Evolutionary conservation across 495 filamentous ascomycete genomes (phyloP).

Genomic region (Xylaria flabelliformis): DNA sequence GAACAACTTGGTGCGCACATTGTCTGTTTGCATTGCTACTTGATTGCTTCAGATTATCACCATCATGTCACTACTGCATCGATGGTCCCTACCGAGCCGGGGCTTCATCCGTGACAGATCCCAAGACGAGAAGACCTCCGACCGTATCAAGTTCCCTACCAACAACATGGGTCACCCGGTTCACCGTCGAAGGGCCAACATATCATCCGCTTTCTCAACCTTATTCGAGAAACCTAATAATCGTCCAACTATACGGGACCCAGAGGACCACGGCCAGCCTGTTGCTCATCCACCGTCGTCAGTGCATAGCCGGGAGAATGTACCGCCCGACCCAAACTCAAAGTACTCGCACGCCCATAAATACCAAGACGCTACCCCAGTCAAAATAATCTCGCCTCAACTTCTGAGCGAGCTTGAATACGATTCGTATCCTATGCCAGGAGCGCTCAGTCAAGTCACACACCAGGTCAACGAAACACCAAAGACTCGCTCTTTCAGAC

Average conservation of each 20-base stretch:
- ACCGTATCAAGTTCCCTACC: conserved; percentile 28
- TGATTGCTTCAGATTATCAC: background rate
- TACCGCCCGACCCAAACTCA: background rate
- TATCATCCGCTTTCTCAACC: conserved; percentile 35
- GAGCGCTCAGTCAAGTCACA: background rate
- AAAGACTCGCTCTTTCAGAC: conserved; percentile 5
- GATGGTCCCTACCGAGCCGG: conserved; percentile 40
- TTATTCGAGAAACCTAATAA: conserved; percentile 38
- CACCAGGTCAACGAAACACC: background rate
- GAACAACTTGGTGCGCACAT: conserved; percentile 2
- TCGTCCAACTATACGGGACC: background rate
- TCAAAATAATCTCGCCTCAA: background rate
- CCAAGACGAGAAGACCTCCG: conserved; percentile 26
- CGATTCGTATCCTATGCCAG: no score
- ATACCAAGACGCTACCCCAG: background rate
- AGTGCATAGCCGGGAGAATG: conserved; percentile 6
- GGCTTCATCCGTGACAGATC: conserved; percentile 33
- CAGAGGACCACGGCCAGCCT: background rate
- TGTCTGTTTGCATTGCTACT: conserved; percentile 7
- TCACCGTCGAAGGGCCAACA: conserved; percentile 29
- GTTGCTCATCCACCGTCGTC: conserved; percentile 1
- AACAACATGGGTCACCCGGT: conserved; percentile 30
- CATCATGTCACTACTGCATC: conserved; percentile 37
- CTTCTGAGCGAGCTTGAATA: background rate
- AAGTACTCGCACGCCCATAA: background rate